Percentiles rank a stretch among this genome's conserved stretches.
phyloP scores from a whole-genome alignment of 2,329 filamentous ascomycete species.

The Aspergillus udagawae region DNA sequence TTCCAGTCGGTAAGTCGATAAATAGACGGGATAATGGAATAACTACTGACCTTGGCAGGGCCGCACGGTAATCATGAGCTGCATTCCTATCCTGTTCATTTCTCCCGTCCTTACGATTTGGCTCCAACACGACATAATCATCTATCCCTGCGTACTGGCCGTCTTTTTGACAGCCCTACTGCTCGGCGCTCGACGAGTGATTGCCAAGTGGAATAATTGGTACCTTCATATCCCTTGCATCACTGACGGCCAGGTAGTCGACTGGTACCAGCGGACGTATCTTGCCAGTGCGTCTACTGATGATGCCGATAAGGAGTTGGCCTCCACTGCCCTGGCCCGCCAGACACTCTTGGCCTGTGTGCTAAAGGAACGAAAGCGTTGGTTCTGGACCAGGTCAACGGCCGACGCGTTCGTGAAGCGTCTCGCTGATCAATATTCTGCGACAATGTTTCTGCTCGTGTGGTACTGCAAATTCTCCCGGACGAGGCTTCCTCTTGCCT shows the following conservation, averaged over 20 bases:
- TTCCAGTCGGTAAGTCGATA: slow-evolving; percentile 49
- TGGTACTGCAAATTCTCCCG: slow-evolving; percentile 49
- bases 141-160: slow-evolving; percentile 55
- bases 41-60: slow-evolving; percentile 16
- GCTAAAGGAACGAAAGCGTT: slow-evolving; percentile 39
- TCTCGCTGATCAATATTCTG: slow-evolving; percentile 48
- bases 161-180: slow-evolving; percentile 51
- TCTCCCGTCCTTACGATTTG: slow-evolving; percentile 56
- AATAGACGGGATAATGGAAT: neutral
- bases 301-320: slow-evolving; percentile 23
- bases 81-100: slow-evolving; percentile 54
- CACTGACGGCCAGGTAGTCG: slow-evolving; percentile 36
- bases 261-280: slow-evolving; percentile 27
- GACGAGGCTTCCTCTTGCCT: slow-evolving; percentile 50
- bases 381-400: slow-evolving; percentile 40
- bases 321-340: slow-evolving; percentile 21
- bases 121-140: slow-evolving; percentile 49
- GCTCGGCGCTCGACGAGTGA: slow-evolving; percentile 51
- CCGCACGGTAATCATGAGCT: slow-evolving; percentile 52
- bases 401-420: slow-evolving; percentile 45
- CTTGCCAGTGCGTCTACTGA: slow-evolving; percentile 20
- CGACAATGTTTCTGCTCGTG: slow-evolving; percentile 50
- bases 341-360: slow-evolving; percentile 44
- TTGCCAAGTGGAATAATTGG: slow-evolving; percentile 59
- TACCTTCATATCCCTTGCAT: slow-evolving; percentile 36